A percentile compares a stretch with the other conserved stretches of the same genome.
phyloP scores from a whole-genome alignment of 768 basidiomycete species.

The Amanita pseudoporphyria region DNA sequence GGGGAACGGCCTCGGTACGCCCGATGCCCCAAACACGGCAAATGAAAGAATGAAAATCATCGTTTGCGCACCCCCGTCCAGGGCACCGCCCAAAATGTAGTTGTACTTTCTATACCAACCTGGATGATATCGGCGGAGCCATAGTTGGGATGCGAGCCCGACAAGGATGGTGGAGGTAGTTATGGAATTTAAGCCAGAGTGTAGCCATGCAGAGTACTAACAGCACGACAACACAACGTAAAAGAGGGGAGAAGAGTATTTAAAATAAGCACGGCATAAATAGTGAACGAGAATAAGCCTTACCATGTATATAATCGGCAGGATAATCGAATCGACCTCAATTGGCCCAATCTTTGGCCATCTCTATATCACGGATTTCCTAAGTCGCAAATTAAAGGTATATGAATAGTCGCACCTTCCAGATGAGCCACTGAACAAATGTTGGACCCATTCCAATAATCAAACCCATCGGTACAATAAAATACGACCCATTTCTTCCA shows the following conservation, averaged over 20 bases:
- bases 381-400: neutral
- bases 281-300: neutral
- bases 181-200: slow-evolving; percentile 46
- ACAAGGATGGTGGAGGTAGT: slow-evolving; percentile 37
- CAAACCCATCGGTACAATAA: slow-evolving; percentile 43
- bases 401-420: slow-evolving; percentile 26
- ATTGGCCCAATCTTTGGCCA: slow-evolving; percentile 47
- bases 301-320: slow-evolving; percentile 49
- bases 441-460: slow-evolving; percentile 46
- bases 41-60: slow-evolving; percentile 59
- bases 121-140: slow-evolving; percentile 47
- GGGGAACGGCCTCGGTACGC: slow-evolving; percentile 40
- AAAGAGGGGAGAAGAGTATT: neutral
- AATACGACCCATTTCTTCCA: slow-evolving; percentile 42
- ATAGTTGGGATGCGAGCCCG: slow-evolving; percentile 50
- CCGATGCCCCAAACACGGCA: slow-evolving; percentile 54
- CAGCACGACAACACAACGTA: too few species aligned
- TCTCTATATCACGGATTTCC: slow-evolving; percentile 16
- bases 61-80: slow-evolving; percentile 57
- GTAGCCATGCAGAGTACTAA: slow-evolving; percentile 33
- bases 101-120: slow-evolving; percentile 64
- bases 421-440: slow-evolving; percentile 42
- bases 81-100: slow-evolving; percentile 55
- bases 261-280: neutral
- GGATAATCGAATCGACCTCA: slow-evolving; percentile 37